phyloP scores from a whole-genome alignment of 768 basidiomycete species.

The Scleroderma citrinum region DNA sequence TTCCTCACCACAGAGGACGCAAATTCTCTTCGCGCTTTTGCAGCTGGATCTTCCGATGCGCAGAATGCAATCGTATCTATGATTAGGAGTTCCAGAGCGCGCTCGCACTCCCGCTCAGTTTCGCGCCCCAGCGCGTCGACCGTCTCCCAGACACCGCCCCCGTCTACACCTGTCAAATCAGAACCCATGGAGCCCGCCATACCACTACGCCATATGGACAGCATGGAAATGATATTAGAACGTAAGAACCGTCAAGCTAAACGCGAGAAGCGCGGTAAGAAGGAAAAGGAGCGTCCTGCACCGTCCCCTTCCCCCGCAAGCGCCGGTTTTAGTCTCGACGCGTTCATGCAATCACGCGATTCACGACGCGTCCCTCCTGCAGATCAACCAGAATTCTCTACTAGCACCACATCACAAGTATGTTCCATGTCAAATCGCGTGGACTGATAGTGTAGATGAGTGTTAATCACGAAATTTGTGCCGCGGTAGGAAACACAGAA shows the following conservation, averaged over 20 bases:
- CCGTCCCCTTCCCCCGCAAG: conserved; percentile 49
- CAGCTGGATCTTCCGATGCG: conserved; percentile 28
- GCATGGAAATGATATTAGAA: conserved; percentile 75
- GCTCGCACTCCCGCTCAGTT: conserved; percentile 35
- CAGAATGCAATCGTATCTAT: conserved; percentile 35
- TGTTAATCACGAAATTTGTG: conserved; percentile 10
- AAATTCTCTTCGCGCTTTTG: conserved; percentile 40
- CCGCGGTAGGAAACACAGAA: conserved; percentile 25
- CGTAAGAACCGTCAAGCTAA: conserved; percentile 54
- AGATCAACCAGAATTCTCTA: conserved; percentile 27
- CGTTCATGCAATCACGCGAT: conserved; percentile 54
- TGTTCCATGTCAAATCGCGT: conserved; percentile 21
- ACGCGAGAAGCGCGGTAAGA: conserved; percentile 42
- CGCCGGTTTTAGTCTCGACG: conserved; percentile 40
- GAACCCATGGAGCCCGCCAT: conserved; percentile 48
- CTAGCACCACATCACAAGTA: conserved; percentile 34
- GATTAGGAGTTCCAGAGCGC: conserved; percentile 36
- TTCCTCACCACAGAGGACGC: conserved; percentile 57
- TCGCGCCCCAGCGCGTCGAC: conserved; percentile 47
- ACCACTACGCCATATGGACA: conserved; percentile 56
- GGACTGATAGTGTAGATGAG: conserved; percentile 15
- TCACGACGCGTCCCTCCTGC: conserved; percentile 33
- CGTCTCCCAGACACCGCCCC: conserved; percentile 33
- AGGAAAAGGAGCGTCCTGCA: conserved; percentile 44
- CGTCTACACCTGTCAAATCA: conserved; percentile 57